Percentiles rank a stretch among this genome's conserved stretches.
These are phyloP conservation scores for Lichina pygmaea DNA, from an alignment of 495 filamentous ascomycete genomes.

Conservation along the genomic window DNA sequence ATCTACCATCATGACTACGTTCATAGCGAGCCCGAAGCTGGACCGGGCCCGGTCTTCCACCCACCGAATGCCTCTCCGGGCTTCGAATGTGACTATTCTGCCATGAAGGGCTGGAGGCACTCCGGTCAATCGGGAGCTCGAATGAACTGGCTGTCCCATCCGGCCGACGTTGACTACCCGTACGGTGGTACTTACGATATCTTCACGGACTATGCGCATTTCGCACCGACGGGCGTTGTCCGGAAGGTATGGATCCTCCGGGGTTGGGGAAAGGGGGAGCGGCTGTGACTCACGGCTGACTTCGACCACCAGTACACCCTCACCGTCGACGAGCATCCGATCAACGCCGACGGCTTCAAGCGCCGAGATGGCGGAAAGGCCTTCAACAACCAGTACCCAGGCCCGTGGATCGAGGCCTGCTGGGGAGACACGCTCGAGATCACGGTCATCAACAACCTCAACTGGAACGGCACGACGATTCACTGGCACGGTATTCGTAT, in stretches of 20 bases:
- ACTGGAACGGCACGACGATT: slow-evolving; percentile 15
- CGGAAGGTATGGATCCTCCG: not conserved
- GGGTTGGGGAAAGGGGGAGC: too few species aligned
- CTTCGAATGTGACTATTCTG: slow-evolving; percentile 1
- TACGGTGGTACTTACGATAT: slow-evolving; percentile 20
- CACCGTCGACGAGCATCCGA: slow-evolving; percentile 1
- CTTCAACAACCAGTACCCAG: slow-evolving; percentile 1
- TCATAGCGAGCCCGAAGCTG: not conserved
- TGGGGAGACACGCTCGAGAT: slow-evolving; percentile 10
- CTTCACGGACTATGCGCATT: slow-evolving; percentile 24
- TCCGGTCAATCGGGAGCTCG: not conserved
- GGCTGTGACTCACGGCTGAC: not conserved
- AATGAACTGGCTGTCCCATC: not conserved
- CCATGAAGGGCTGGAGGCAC: not conserved
- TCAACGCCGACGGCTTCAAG: slow-evolving; percentile 2
- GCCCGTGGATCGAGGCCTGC: slow-evolving; percentile 5
- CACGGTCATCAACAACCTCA: slow-evolving; percentile 10
- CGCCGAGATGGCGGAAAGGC: not conserved
- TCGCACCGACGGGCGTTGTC: slow-evolving; percentile 13
- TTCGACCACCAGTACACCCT: slow-evolving; percentile 1
- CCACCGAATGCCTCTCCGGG: slow-evolving; percentile 1
- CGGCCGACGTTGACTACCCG: not conserved
- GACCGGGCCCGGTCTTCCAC: slow-evolving; percentile 1
- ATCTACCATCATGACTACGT: not conserved
- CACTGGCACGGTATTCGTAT: slow-evolving; percentile 16